These are phyloP conservation scores for Colletotrichum lini DNA, from an alignment of 2,329 filamentous ascomycete genomes.

Conservation along the genomic window DNA sequence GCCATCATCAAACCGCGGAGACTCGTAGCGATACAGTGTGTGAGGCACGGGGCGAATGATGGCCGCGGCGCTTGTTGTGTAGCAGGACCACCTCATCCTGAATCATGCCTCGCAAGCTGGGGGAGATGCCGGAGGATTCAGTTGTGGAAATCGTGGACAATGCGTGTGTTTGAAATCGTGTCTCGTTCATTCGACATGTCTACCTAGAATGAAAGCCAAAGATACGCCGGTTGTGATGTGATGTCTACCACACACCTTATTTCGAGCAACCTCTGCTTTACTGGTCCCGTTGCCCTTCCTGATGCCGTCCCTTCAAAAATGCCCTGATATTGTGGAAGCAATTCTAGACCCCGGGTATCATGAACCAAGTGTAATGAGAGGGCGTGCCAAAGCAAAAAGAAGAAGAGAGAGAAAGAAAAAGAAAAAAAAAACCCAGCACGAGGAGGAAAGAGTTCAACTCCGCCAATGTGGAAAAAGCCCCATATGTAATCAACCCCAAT, in stretches of 20 bases:
- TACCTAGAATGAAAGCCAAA: not conserved
- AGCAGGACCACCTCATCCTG: slow-evolving; percentile 19
- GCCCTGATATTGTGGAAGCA: not conserved
- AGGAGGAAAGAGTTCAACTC: not conserved
- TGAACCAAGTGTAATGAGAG: slow-evolving; percentile 13
- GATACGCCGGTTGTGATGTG: not conserved
- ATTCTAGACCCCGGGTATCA: slow-evolving; percentile 22
- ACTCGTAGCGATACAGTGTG: not conserved
- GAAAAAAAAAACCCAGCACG: not conserved
- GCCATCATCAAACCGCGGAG: too few species aligned
- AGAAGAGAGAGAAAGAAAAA: not conserved
- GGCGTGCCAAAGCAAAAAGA: not conserved
- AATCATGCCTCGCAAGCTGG: slow-evolving; percentile 2
- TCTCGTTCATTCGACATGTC: not conserved
- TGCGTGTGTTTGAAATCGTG: slow-evolving; percentile 11
- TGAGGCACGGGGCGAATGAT: slow-evolving; percentile 10
- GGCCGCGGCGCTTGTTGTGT: slow-evolving; percentile 6
- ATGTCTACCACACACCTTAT: not conserved
- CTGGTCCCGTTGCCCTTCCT: not conserved
- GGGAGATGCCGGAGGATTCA: not conserved
- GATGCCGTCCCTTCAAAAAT: slow-evolving; percentile 6
- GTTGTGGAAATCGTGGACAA: not conserved
- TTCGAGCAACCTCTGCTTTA: not conserved
- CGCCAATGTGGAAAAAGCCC: not conserved
- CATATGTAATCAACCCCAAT: too few species aligned